Percentiles rank a stretch among this genome's conserved stretches.
These are phyloP conservation scores for Zymoseptoria passerinii DNA, from an alignment of 2,329 filamentous ascomycete genomes.

Conservation along the genomic window DNA sequence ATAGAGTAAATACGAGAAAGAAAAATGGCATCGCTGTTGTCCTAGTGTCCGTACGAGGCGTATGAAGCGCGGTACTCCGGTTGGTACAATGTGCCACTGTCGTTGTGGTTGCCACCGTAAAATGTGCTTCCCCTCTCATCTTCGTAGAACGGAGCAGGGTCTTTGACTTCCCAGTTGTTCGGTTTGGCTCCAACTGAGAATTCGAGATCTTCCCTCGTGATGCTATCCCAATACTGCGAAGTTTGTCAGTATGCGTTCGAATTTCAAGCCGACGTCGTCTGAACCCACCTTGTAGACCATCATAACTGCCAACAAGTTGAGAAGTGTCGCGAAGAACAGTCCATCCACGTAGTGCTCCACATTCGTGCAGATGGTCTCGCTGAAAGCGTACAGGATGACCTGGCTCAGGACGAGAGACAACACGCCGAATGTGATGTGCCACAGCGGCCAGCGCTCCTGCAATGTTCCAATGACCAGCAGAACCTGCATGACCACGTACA, in stretches of 20 bases:
- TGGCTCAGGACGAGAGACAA: slow-evolving; percentile 90
- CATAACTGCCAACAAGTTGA: slow-evolving; percentile 93
- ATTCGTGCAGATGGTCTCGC: slow-evolving; percentile 70
- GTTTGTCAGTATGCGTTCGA: neutral
- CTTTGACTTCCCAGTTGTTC: slow-evolving; percentile 98
- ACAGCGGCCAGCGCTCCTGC: slow-evolving; percentile 90
- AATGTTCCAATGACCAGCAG: slow-evolving; percentile 82
- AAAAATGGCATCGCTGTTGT: neutral
- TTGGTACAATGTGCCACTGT: slow-evolving; percentile 38
- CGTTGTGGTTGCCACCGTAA: slow-evolving; percentile 57
- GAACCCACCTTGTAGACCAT: slow-evolving; percentile 90
- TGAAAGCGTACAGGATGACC: slow-evolving; percentile 86
- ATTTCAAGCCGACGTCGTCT: too few species aligned
- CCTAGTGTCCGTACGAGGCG: slow-evolving; percentile 12
- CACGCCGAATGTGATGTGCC: slow-evolving; percentile 81
- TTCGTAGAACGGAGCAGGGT: slow-evolving; percentile 66
- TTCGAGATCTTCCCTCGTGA: slow-evolving; percentile 95
- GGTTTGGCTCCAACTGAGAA: slow-evolving; percentile 92
- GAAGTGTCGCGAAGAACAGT: slow-evolving; percentile 85
- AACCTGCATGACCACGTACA: slow-evolving; percentile 83
- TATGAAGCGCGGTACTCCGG: slow-evolving; percentile 16
- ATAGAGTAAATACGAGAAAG: neutral
- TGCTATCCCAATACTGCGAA: slow-evolving; percentile 91
- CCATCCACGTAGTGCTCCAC: slow-evolving; percentile 91
- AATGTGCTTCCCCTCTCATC: slow-evolving; percentile 67